A percentile compares a stretch with the other conserved stretches of the same genome.
phyloP scores from a whole-genome alignment of 768 basidiomycete genomes.

The Suillus subaureus region DNA sequence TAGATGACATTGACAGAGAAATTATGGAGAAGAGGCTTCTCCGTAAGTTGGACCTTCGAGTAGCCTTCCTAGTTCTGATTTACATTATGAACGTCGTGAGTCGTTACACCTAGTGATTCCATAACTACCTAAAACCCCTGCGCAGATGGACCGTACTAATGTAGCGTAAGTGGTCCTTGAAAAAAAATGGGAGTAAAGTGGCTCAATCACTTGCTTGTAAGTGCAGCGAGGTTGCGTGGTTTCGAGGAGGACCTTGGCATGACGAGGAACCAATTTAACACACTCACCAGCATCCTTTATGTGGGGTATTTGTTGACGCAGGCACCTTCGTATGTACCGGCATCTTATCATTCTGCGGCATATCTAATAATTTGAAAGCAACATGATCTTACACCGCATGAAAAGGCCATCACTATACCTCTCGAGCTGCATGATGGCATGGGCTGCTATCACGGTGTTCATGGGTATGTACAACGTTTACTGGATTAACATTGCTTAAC shows the following conservation, averaged over 20 bases:
- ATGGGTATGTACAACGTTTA: conserved; percentile 40
- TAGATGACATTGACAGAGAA: conserved; percentile 22
- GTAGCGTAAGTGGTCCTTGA: conserved; percentile 44
- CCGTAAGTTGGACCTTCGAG: conserved; percentile 44
- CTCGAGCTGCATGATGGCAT: conserved; percentile 62
- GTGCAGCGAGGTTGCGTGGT: conserved; percentile 70
- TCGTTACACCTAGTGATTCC: neutral
- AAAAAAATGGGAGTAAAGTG: neutral
- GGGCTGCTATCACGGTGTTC: conserved; percentile 61
- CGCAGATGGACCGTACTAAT: conserved; percentile 68
- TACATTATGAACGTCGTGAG: conserved; percentile 51
- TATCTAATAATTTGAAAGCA: conserved; percentile 41
- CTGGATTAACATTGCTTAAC: conserved; percentile 4
- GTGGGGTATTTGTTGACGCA: conserved; percentile 77
- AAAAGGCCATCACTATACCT: conserved; percentile 68
- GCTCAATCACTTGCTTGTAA: conserved; percentile 22
- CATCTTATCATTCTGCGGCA: neutral
- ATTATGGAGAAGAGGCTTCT: conserved; percentile 49
- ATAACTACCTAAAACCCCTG: conserved; percentile 5
- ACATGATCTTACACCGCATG: conserved; percentile 66
- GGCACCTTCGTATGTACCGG: conserved; percentile 58
- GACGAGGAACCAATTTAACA: conserved; percentile 63
- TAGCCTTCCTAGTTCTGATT: conserved; percentile 47
- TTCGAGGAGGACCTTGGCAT: conserved; percentile 69
- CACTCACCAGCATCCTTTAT: conserved; percentile 65